Percentiles rank a stretch among this genome's conserved stretches.
phyloP scores from a whole-genome alignment of 2,329 filamentous ascomycete genomes.

The Paraconiothyrium brasiliense region DNA sequence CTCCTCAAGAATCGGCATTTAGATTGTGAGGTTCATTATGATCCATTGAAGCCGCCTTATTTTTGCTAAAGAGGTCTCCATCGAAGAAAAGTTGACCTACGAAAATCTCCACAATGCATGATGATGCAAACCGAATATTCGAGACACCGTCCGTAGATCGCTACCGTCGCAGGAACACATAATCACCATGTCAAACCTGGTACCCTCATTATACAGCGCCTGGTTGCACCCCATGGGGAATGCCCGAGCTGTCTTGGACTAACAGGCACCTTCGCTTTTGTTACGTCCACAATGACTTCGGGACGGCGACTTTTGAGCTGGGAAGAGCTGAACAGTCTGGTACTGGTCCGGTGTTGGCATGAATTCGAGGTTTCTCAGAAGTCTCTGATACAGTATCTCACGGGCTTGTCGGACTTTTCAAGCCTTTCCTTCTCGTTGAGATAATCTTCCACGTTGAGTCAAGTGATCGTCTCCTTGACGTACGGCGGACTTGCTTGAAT shows the following conservation, averaged over 20 bases:
- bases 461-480: neutral
- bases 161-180: neutral
- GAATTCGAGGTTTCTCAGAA: no score
- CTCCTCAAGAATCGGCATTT: no score
- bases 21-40: no score
- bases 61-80: no score
- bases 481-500: no score
- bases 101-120: neutral
- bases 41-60: no score
- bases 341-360: no score
- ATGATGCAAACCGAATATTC: neutral
- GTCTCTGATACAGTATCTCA: neutral
- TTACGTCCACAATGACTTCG: slow-evolving; percentile 1
- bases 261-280: neutral
- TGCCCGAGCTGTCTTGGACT: neutral
- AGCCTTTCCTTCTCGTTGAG: neutral
- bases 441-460: neutral
- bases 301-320: neutral
- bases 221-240: neutral
- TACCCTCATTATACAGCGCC: neutral
- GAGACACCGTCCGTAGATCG: neutral
- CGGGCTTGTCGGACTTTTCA: neutral
- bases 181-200: neutral
- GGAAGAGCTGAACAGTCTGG: neutral
- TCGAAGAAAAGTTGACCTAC: neutral